Conservation (phyloP, 257 asterid genomes). For the Rhazya stricta region DNA sequence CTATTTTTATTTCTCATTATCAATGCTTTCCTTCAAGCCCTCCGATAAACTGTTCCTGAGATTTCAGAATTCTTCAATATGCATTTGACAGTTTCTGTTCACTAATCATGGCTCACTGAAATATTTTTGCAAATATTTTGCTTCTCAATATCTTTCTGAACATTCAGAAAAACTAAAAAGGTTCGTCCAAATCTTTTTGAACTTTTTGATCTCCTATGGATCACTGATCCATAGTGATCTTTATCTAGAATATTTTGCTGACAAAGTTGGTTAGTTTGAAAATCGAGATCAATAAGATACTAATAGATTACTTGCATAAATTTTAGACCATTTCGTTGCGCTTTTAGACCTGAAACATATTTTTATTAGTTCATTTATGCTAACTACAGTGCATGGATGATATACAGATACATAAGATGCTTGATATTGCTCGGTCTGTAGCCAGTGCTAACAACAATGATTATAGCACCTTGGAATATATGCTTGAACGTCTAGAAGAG, state of each 20-base stretch:
- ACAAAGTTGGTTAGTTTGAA: background rate
- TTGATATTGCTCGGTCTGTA: constrained; percentile 75
- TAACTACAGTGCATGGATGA: constrained; percentile 31
- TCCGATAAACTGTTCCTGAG: background rate
- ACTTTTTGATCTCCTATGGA: background rate
- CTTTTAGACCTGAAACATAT: background rate
- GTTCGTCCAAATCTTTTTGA: background rate
- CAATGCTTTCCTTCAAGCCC: background rate
- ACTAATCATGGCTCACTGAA: background rate
- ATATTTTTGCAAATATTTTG: background rate
- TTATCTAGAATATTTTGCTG: background rate
- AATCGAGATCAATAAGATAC: background rate
- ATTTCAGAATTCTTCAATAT: background rate
- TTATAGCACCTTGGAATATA: constrained; percentile 70
- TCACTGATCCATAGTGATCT: background rate
- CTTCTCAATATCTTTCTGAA: background rate
- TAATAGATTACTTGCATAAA: constrained; percentile 5
- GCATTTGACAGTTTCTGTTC: background rate
- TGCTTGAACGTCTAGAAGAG: constrained; percentile 76
- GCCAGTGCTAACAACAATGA: constrained; percentile 57
- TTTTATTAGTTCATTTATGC: constrained; percentile 11
- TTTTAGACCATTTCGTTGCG: background rate
- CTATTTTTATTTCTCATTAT: background rate
- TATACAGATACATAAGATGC: constrained; percentile 71
- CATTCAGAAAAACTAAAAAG: background rate